Conservation (phyloP, 1,139 yeast genomes). For the Scheffersomyces insectosa region DNA sequence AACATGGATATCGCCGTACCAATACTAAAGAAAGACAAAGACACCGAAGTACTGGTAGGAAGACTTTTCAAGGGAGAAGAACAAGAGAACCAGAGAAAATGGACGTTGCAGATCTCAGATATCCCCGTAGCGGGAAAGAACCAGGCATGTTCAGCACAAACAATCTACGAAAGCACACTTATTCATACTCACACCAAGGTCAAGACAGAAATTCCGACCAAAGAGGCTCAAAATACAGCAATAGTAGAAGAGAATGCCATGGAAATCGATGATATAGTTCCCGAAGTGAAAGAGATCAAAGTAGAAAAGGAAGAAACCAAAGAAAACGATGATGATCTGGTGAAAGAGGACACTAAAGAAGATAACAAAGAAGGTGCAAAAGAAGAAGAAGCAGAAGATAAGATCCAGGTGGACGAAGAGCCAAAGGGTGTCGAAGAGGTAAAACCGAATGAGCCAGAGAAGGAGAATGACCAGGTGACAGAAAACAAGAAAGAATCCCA, state of each 20-base stretch:
- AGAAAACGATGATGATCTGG: not conserved
- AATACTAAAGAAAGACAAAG: constrained; percentile 17
- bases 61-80: constrained; percentile 32
- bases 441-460: constrained; percentile 3
- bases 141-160: constrained; percentile 62
- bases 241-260: not conserved
- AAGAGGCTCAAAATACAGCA: not conserved
- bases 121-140: constrained; percentile 86
- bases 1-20: constrained; percentile 31
- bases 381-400: constrained; percentile 6
- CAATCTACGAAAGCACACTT: constrained; percentile 67
- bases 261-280: not conserved
- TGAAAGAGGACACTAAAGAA: not conserved
- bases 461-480: constrained; percentile 1
- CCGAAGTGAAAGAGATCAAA: not conserved
- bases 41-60: constrained; percentile 24
- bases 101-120: constrained; percentile 75
- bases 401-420: constrained; percentile 3
- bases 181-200: constrained; percentile 42
- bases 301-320: constrained; percentile 1
- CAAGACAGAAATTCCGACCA: constrained; percentile 2
- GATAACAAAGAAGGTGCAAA: not conserved
- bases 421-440: constrained; percentile 3
- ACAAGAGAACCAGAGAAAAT: constrained; percentile 30
- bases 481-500: constrained; percentile 1